Conservation (phyloP, 768 basidiomycete species). For the Kwoniella heveanensis region DNA sequence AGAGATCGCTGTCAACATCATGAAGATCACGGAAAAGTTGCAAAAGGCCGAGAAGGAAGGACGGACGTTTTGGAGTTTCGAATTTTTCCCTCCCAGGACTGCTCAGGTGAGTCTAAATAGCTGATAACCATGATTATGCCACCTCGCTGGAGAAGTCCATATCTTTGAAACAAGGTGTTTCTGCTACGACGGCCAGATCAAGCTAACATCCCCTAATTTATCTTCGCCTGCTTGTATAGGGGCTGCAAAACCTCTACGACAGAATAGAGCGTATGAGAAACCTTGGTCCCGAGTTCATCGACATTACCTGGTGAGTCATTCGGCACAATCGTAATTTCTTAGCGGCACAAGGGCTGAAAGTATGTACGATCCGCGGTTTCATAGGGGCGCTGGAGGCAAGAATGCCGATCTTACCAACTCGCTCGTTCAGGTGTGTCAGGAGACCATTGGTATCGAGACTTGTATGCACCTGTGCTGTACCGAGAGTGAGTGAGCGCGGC, state of each 20-base stretch:
- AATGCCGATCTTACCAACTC: conserved; percentile 92
- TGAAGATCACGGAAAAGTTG: conserved; percentile 96
- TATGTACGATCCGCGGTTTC: too few relatives aligned
- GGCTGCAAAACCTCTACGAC: conserved; percentile 92
- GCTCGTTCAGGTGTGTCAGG: conserved; percentile 91
- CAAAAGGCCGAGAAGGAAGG: conserved; percentile 79
- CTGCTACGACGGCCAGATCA: too few relatives aligned
- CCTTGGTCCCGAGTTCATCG: conserved; percentile 94
- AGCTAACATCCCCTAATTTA: not conserved
- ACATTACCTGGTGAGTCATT: conserved; percentile 79
- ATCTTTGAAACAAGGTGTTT: too few relatives aligned
- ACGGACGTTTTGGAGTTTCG: conserved; percentile 96
- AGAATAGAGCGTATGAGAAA: conserved; percentile 98
- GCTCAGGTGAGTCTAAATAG: conserved; percentile 83
- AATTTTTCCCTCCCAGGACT: conserved; percentile 95
- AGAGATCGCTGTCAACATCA: conserved; percentile 57
- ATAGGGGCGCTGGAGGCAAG: conserved; percentile 97
- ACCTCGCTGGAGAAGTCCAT: too few relatives aligned
- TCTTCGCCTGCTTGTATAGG: conserved; percentile 61
- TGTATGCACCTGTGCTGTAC: conserved; percentile 99
- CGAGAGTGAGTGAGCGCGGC: conserved; percentile 62
- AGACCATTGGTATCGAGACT: conserved; percentile 88
- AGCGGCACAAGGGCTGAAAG: too few relatives aligned
- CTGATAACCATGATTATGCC: too few relatives aligned
- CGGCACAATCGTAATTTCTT: too few relatives aligned